phyloP scores from a whole-genome alignment of 345 rosid genomes.

The Lagerstroemia speciosa region DNA sequence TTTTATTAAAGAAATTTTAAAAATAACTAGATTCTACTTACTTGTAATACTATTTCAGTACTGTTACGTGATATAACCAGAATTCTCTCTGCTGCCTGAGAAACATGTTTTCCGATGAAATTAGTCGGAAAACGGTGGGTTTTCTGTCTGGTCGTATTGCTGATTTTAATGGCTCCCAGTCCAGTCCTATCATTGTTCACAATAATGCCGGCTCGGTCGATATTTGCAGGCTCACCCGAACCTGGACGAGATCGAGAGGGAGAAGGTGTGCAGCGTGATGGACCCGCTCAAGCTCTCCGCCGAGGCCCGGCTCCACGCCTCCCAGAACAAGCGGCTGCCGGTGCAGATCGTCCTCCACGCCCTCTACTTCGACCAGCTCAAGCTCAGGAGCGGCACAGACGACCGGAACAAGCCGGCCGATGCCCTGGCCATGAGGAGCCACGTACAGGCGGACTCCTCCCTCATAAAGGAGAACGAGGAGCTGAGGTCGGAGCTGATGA shows the following conservation, averaged over 20 bases:
- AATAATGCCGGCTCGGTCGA: not conserved
- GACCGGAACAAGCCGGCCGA: constrained; percentile 19
- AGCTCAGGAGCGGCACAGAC: constrained; percentile 62
- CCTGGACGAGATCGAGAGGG: constrained; percentile 86
- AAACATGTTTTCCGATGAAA: no score
- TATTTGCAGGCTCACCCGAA: constrained; percentile 53
- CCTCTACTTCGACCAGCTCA: constrained; percentile 80
- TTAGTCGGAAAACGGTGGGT: no score
- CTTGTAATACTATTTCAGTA: no score
- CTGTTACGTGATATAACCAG: no score
- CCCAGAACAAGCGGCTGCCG: constrained; percentile 87
- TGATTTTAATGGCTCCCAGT: no score
- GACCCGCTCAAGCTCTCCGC: constrained; percentile 76
- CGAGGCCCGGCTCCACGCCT: constrained; percentile 94
- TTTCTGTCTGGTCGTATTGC: no score
- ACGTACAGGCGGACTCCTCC: constrained; percentile 53
- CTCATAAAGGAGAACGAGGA: constrained; percentile 80
- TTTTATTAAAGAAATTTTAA: no score
- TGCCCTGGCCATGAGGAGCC: constrained; percentile 42
- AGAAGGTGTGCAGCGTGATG: constrained; percentile 84
- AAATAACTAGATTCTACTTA: no score
- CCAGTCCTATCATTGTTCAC: no score
- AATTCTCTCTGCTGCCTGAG: no score
- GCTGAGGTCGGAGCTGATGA: constrained; percentile 60
- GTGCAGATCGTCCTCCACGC: constrained; percentile 83